These are phyloP conservation scores for Nakazawaea wyomingensis DNA, from an alignment of 805 yeast genomes.

Conservation along the genomic window DNA sequence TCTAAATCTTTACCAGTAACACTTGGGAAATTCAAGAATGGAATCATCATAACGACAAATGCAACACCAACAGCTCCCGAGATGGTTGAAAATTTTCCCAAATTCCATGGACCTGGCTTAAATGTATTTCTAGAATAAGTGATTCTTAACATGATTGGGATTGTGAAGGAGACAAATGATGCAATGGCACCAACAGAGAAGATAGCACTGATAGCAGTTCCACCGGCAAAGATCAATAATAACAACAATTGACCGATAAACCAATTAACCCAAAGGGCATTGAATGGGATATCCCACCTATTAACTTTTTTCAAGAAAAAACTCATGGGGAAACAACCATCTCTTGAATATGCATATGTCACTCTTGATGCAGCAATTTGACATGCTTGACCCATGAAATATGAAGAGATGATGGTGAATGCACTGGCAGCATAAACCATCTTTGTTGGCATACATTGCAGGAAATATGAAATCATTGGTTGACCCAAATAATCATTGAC, in stretches of 20 bases:
- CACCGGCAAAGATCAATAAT: constrained; percentile 58
- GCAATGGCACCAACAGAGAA: constrained; percentile 72
- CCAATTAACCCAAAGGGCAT: constrained; percentile 58
- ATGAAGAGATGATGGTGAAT: constrained; percentile 38
- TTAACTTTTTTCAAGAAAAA: constrained; percentile 44
- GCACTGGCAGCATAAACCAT: constrained; percentile 38
- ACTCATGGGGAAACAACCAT: constrained; percentile 60
- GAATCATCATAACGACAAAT: constrained; percentile 51
- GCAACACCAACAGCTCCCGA: constrained; percentile 44
- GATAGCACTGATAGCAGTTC: constrained; percentile 61
- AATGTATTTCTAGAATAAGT: constrained; percentile 48
- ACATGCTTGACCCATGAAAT: constrained; percentile 51
- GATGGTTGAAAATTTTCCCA: constrained; percentile 48
- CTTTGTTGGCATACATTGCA: constrained; percentile 40
- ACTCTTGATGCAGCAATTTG: constrained; percentile 66
- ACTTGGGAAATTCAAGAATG: constrained; percentile 56
- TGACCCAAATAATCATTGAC: constrained; percentile 49
- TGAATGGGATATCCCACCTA: constrained; percentile 54
- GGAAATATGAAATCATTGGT: constrained; percentile 52
- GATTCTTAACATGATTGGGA: constrained; percentile 56
- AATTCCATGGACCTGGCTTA: constrained; percentile 62
- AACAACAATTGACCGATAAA: constrained; percentile 49
- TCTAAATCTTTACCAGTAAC: constrained; percentile 32
- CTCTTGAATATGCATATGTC: constrained; percentile 63
- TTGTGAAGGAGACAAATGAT: constrained; percentile 60